phyloP scores from a whole-genome alignment of 139 green algal genomes.

The Medakamo hakoo region DNA sequence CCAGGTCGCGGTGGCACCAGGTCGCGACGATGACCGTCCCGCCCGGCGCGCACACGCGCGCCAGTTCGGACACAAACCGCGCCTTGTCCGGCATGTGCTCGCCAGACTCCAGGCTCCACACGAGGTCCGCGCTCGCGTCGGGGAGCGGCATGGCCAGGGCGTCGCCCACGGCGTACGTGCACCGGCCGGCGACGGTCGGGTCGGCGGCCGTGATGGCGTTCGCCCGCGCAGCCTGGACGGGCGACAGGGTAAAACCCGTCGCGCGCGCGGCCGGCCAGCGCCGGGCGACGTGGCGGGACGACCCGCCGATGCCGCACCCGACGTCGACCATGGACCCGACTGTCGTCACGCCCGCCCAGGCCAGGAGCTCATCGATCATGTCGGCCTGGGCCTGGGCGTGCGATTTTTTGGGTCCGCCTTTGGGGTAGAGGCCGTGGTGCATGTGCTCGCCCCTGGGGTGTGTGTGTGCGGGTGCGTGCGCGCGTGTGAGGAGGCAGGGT shows the following conservation, averaged over 20 bases:
- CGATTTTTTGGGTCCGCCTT: slow-evolving; percentile 27
- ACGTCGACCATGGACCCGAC: slow-evolving; percentile 76
- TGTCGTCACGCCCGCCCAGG: slow-evolving; percentile 47
- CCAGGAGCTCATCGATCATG: slow-evolving; percentile 86
- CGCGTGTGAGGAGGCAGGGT: neutral
- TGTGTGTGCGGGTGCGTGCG: neutral
- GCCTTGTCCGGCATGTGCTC: slow-evolving; percentile 78
- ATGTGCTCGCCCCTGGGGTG: slow-evolving; percentile 66
- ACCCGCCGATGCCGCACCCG: slow-evolving; percentile 90
- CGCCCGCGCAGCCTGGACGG: slow-evolving; percentile 55
- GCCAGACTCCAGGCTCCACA: slow-evolving; percentile 74
- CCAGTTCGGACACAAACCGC: slow-evolving; percentile 85
- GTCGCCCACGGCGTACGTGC: slow-evolving; percentile 48
- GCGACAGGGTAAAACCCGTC: slow-evolving; percentile 77
- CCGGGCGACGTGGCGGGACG: slow-evolving; percentile 60
- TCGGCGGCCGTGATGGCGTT: slow-evolving; percentile 49
- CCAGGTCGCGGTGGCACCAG: slow-evolving; percentile 64
- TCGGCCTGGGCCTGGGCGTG: slow-evolving; percentile 76
- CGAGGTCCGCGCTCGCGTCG: slow-evolving; percentile 66
- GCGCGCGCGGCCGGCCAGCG: slow-evolving; percentile 44
- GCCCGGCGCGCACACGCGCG: slow-evolving; percentile 67
- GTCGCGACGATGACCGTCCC: slow-evolving; percentile 72
- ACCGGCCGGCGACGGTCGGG: slow-evolving; percentile 34
- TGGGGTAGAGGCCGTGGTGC: slow-evolving; percentile 89
- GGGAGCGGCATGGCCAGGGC: slow-evolving; percentile 69